Conservation (phyloP, 2,329 filamentous ascomycete species). For the Drechslerella stenobrocha region DNA sequence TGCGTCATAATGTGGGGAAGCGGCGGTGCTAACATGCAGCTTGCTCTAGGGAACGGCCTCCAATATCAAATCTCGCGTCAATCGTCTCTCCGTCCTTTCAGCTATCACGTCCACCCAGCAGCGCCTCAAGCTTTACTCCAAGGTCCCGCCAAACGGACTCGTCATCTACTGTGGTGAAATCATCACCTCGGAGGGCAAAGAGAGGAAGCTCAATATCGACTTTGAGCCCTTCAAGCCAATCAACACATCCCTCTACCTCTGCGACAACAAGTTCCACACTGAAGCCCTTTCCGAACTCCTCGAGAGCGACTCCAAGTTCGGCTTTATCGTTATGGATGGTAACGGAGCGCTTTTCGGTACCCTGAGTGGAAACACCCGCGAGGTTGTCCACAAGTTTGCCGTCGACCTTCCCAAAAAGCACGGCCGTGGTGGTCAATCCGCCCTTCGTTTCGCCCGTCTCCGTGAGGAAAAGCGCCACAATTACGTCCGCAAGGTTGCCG, state of each 20-base stretch:
- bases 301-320: slow-evolving; percentile 98
- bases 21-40: slow-evolving; percentile 52
- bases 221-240: slow-evolving; percentile 99
- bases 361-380: slow-evolving; percentile 93
- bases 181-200: slow-evolving; percentile 96
- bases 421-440: slow-evolving; percentile 99
- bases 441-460: slow-evolving; percentile 97
- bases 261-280: slow-evolving; percentile 99
- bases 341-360: slow-evolving; percentile 98
- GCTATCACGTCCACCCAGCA: slow-evolving; percentile 99
- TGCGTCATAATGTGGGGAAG: slow-evolving; percentile 32
- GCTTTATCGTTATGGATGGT: slow-evolving; percentile 99
- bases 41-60: slow-evolving; percentile 80
- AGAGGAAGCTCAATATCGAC: slow-evolving; percentile 99
- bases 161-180: slow-evolving; percentile 99
- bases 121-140: slow-evolving; percentile 97
- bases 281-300: slow-evolving; percentile 95
- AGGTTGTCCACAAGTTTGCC: slow-evolving; percentile 95
- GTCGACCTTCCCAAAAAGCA: slow-evolving; percentile 99
- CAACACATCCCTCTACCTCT: slow-evolving; percentile 98
- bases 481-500: slow-evolving; percentile 98
- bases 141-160: slow-evolving; percentile 94
- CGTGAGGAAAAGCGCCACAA: slow-evolving; percentile 99
- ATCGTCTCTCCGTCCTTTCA: slow-evolving; percentile 94
- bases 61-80: slow-evolving; percentile 99